phyloP scores from a whole-genome alignment of 805 yeast species.

The Saccharomycopsis sp. region DNA sequence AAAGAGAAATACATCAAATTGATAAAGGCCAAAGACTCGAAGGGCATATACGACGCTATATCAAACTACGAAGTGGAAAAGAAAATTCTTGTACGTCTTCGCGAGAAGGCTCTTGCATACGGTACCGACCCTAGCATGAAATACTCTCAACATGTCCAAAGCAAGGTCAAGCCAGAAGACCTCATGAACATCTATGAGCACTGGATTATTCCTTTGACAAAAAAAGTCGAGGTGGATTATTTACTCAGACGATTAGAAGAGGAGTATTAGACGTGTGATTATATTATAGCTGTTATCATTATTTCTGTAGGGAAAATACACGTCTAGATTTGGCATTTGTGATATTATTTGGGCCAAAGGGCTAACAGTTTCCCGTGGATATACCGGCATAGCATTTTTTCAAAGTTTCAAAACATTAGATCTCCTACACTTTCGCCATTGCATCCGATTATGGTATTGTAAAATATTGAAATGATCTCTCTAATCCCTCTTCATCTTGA shows the following conservation, averaged over 20 bases:
- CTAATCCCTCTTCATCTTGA: not conserved
- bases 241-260: constrained; percentile 76
- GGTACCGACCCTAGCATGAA: constrained; percentile 82
- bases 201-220: constrained; percentile 87
- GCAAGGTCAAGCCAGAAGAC: constrained; percentile 75
- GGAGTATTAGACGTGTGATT: constrained; percentile 23
- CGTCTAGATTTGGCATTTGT: no score
- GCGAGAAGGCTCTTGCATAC: constrained; percentile 75
- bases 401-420: no score
- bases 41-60: constrained; percentile 72
- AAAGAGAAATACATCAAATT: constrained; percentile 53
- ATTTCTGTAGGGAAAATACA: not conserved
- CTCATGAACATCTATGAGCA: constrained; percentile 81
- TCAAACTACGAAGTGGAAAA: constrained; percentile 85
- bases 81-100: constrained; percentile 69
- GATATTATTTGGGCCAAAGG: no score
- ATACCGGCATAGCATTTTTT: no score
- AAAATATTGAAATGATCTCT: not conserved
- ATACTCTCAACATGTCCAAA: constrained; percentile 57
- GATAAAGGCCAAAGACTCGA: constrained; percentile 57
- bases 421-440: no score
- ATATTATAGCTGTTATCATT: not conserved
- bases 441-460: no score
- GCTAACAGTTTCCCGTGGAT: no score
- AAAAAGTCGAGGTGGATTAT: constrained; percentile 91